phyloP scores from a whole-genome alignment of 129 eudicot species.

The Escallonia herrerae region DNA sequence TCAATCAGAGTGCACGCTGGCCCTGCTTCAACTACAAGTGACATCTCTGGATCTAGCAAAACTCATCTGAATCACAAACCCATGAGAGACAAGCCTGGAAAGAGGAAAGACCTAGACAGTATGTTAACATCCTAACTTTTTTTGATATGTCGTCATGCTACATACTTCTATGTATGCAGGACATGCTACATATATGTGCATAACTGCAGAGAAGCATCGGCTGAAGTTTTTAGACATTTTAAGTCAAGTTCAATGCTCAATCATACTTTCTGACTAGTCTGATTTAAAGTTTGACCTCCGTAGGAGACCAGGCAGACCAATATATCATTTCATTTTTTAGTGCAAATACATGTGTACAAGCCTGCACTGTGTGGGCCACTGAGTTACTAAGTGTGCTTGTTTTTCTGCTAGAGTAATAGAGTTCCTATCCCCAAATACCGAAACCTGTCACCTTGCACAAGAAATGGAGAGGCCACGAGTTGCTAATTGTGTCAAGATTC shows the following conservation, averaged over 20 bases:
- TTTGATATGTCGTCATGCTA: neutral
- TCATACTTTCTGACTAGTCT: neutral
- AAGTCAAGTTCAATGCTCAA: neutral
- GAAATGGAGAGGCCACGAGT: no score
- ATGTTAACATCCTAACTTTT: conserved; percentile 25
- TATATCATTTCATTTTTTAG: no score
- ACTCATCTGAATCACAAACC: conserved; percentile 42
- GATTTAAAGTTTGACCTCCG: neutral
- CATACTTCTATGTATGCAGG: neutral
- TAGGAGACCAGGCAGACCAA: neutral
- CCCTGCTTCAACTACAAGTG: conserved; percentile 59
- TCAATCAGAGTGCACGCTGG: conserved; percentile 31
- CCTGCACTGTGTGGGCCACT: no score
- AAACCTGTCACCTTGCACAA: no score
- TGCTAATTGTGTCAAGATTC: no score
- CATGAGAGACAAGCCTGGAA: conserved; percentile 60
- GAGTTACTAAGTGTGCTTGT: no score
- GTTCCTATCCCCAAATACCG: no score
- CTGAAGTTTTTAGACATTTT: neutral
- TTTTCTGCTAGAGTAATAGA: no score
- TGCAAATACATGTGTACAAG: no score
- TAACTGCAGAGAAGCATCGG: neutral
- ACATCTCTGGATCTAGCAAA: conserved; percentile 59
- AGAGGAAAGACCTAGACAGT: conserved; percentile 69
- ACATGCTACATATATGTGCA: neutral